Conservation (phyloP, 2,329 filamentous ascomycete genomes). For the Neofusicoccum ribis region DNA sequence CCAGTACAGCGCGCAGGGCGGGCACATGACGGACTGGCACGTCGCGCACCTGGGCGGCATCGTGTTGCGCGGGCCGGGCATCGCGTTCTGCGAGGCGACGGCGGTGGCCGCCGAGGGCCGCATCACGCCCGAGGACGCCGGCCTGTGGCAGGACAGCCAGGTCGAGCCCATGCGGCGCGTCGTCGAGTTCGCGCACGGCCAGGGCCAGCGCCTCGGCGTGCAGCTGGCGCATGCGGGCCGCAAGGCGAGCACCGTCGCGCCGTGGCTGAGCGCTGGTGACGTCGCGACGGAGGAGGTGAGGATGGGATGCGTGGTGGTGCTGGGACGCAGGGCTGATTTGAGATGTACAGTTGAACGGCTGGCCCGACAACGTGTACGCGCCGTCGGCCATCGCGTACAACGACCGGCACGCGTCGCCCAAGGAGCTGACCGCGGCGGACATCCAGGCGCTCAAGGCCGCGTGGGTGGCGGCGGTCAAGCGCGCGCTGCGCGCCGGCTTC, state of each 20-base stretch:
- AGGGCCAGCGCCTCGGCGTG: constrained; percentile 73
- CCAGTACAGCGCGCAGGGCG: constrained; percentile 65
- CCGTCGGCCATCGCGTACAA: constrained; percentile 64
- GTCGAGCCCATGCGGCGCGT: constrained; percentile 69
- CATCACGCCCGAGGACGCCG: constrained; percentile 77
- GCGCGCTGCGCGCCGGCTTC: constrained; percentile 60
- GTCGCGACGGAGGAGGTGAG: constrained; percentile 53
- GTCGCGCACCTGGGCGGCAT: constrained; percentile 80
- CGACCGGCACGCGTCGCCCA: constrained; percentile 61
- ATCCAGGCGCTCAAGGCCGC: constrained; percentile 65
- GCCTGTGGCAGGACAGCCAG: constrained; percentile 84
- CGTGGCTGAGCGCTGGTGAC: constrained; percentile 61
- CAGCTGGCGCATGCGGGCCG: constrained; percentile 80
- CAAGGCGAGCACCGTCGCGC: constrained; percentile 60
- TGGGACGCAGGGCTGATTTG: too few species aligned
- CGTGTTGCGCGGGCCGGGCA: constrained; percentile 70
- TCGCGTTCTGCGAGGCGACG: constrained; percentile 78
- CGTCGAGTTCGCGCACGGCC: constrained; percentile 76
- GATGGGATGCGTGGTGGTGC: too few species aligned
- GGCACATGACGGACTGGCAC: constrained; percentile 79
- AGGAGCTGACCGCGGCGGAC: constrained; percentile 67
- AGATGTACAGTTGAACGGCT: constrained; percentile 46
- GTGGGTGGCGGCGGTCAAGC: constrained; percentile 63
- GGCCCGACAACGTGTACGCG: constrained; percentile 56
- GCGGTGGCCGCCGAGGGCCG: constrained; percentile 73